A percentile compares a stretch with the other conserved stretches of the same genome.
Conservation (phyloP, 208 protist species). For the Leishmania gerbilli region DNA sequence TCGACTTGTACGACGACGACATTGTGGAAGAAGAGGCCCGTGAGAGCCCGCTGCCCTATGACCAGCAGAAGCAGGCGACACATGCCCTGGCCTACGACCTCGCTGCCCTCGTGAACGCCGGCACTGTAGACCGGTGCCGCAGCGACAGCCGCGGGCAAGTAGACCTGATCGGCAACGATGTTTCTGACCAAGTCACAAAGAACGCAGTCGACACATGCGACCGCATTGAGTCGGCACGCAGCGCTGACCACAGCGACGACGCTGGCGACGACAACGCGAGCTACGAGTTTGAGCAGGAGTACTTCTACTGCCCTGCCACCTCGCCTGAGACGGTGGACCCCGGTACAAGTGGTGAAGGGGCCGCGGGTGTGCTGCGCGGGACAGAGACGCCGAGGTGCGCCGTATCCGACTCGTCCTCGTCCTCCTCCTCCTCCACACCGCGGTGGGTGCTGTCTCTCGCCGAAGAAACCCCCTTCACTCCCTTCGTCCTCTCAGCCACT, state of each 20-base stretch:
- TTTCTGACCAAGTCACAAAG: neutral
- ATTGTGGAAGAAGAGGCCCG: conserved; percentile 14
- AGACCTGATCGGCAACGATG: conserved; percentile 7
- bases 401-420: neutral
- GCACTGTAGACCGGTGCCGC: conserved; percentile 19
- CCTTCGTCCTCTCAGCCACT: conserved; percentile 12
- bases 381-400: neutral
- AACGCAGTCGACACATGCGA: neutral
- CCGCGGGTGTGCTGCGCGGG: neutral
- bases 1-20: conserved; percentile 17
- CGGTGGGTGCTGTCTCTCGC: conserved; percentile 24
- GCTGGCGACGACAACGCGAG: conserved; percentile 2
- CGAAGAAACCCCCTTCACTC: conserved; percentile 34
- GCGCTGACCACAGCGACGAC: neutral
- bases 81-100: conserved; percentile 12
- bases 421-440: conserved; percentile 13
- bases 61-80: neutral
- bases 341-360: neutral
- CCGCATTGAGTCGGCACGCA: neutral
- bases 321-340: neutral
- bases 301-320: conserved; percentile 24
- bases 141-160: conserved; percentile 31
- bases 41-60: conserved; percentile 10
- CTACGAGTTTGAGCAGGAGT: conserved; percentile 19
- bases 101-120: conserved; percentile 26